These are phyloP conservation scores for Trifolium subterraneum DNA, from an alignment of 306 rosid genomes.

Conservation along the genomic window DNA sequence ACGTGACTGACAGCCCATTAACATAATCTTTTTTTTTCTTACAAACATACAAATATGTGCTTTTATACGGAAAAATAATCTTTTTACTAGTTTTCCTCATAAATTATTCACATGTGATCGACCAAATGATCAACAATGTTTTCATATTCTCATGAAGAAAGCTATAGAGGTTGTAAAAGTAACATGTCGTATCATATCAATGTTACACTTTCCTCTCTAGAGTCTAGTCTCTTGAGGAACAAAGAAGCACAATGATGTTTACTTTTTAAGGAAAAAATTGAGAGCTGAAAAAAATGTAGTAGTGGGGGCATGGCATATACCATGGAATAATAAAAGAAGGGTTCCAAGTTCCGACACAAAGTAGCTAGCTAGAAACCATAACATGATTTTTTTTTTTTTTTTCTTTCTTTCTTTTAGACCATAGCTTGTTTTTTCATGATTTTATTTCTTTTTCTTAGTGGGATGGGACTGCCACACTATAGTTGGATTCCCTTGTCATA, in stretches of 20 bases:
- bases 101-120: neutral
- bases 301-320: constrained; percentile 44
- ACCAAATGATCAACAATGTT: constrained; percentile 1
- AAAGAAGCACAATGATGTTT: constrained; percentile 36
- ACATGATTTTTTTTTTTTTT: constrained; percentile 36
- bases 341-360: constrained; percentile 36
- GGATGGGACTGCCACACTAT: constrained; percentile 32
- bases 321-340: constrained; percentile 39
- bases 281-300: neutral
- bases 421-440: constrained; percentile 6
- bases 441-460: constrained; percentile 29
- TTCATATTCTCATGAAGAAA: neutral
- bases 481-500: constrained; percentile 48
- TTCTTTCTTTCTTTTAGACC: constrained; percentile 17
- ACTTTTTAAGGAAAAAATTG: constrained; percentile 2
- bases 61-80: neutral
- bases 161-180: constrained; percentile 18
- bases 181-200: neutral
- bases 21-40: too few relatives aligned
- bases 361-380: constrained; percentile 37
- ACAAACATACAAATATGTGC: neutral
- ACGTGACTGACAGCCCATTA: neutral
- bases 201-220: neutral
- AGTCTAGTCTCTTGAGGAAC: neutral
- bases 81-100: too few relatives aligned